Percentiles rank a stretch among this genome's conserved stretches.
Conservation (phyloP, 352 stramenopile species). For the Phytophthora foliorum region DNA sequence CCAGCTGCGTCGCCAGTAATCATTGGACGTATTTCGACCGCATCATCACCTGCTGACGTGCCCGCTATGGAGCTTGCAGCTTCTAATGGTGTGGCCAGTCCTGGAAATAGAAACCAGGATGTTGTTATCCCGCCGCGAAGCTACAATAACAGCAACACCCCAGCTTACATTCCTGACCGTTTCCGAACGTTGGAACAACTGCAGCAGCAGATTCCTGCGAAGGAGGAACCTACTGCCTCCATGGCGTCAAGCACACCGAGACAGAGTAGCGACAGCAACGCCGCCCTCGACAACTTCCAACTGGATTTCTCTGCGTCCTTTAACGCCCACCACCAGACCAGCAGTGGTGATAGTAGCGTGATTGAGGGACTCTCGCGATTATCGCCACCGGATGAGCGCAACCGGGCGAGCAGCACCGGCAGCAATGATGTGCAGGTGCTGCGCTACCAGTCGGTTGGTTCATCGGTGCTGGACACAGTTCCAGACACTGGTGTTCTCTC, state of each 20-base stretch:
- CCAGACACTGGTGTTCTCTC: constrained; percentile 21
- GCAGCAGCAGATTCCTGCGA: constrained; percentile 17
- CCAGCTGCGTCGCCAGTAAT: constrained; percentile 17
- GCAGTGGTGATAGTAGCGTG: not conserved
- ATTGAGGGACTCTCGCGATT: constrained; percentile 13
- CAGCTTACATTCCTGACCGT: constrained; percentile 28
- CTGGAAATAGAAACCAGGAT: constrained; percentile 6
- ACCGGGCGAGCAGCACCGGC: constrained; percentile 26
- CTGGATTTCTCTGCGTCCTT: constrained; percentile 44
- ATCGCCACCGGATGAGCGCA: constrained; percentile 22
- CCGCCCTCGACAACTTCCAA: constrained; percentile 40
- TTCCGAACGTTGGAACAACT: constrained; percentile 28
- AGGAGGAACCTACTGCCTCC: not conserved
- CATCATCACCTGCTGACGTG: constrained; percentile 21
- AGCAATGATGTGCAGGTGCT: constrained; percentile 36
- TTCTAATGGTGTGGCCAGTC: not conserved
- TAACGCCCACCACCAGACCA: constrained; percentile 19
- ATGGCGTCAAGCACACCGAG: constrained; percentile 17
- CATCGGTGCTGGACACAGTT: constrained; percentile 37
- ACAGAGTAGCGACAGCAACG: constrained; percentile 27
- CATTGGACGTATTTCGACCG: constrained; percentile 23
- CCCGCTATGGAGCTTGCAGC: constrained; percentile 15
- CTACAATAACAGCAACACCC: constrained; percentile 14
- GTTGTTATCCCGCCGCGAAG: constrained; percentile 9
- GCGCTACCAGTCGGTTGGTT: constrained; percentile 37